phyloP scores from a whole-genome alignment of 2,329 filamentous ascomycete species.

The Pyricularia sp. region DNA sequence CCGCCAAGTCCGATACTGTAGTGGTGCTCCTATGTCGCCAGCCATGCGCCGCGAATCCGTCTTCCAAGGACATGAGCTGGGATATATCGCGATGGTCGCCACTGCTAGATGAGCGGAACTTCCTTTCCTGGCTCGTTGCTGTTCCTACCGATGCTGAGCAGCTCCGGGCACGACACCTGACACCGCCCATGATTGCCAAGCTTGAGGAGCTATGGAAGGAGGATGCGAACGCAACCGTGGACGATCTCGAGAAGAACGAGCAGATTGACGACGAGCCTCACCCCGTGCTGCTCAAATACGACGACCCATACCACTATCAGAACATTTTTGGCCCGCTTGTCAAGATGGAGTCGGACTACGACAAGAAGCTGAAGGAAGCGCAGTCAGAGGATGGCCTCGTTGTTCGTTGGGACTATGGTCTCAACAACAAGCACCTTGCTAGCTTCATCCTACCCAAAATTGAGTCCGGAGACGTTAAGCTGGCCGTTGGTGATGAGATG shows the following conservation, averaged over 20 bases:
- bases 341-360: slow-evolving; percentile 98
- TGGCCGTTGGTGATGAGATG: slow-evolving; percentile 98
- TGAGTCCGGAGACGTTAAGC: slow-evolving; percentile 93
- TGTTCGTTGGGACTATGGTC: slow-evolving; percentile 86
- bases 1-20: slow-evolving; percentile 95
- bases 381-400: slow-evolving; percentile 94
- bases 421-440: slow-evolving; percentile 95
- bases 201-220: slow-evolving; percentile 99
- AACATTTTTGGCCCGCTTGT: slow-evolving; percentile 97
- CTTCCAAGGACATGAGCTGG: slow-evolving; percentile 99
- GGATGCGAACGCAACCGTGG: slow-evolving; percentile 77
- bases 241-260: slow-evolving; percentile 82
- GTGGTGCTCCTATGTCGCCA: slow-evolving; percentile 95
- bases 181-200: slow-evolving; percentile 89
- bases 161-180: slow-evolving; percentile 85
- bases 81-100: slow-evolving; percentile 97
- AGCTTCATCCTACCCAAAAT: slow-evolving; percentile 96
- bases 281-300: slow-evolving; percentile 85
- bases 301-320: slow-evolving; percentile 97
- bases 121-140: slow-evolving; percentile 86
- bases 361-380: slow-evolving; percentile 96
- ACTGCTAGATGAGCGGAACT: slow-evolving; percentile 91
- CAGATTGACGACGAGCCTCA: slow-evolving; percentile 93
- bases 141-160: slow-evolving; percentile 90
- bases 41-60: slow-evolving; percentile 88